Base-by-base conservation (phyloP, 805 yeast species). In the Schizosaccharomyces octosporus region DNA sequence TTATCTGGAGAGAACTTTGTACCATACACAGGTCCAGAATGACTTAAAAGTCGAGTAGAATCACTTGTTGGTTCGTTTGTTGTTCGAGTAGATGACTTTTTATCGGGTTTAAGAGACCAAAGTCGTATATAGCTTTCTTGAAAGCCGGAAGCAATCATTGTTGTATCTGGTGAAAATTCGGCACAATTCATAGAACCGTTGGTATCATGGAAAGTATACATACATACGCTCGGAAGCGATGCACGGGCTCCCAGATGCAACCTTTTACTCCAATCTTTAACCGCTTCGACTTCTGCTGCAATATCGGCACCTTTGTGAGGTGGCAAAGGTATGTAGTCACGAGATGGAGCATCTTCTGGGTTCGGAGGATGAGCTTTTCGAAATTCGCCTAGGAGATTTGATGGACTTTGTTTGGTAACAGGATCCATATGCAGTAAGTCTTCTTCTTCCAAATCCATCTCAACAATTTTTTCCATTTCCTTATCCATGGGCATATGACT, bases 141-240 rank as follows among this genome's bases (percentile, higher is more conserved):
- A 68, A 93, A 93, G 9, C 98, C 97, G 42, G 89, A 95, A 1
- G 97, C 97, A 39, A 87, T 83, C 64, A 88, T 67, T 27, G 89
- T 81, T 19, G 90, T 81, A 71, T 90, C 97, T 61, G 83, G 85
- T 67, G 90, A 87, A 74, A 90, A 90, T 64, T 83, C 85, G 59
- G 90, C 69, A 60, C 88, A 81, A n/a, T 94, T 85, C 77, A 93
- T 75, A 64, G 85, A 94, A 65, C 84, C 84, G 69, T 87, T 84
- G 11, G 97, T 86, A 72, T 93, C 93, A 75, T 93, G 98, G 74
- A 93, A 89, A 0, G 97, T 90, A 74, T 93, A 93, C 95, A 90
- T 87, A 72, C 97, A 93, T 43, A 90, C 95, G 62, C 95, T 85
- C 27, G 98, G 98, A 31, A 90, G 79, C 27, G 87, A 76, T 3